phyloP scores from a whole-genome alignment of 768 basidiomycete genomes.

The Boletus tomentosulus region DNA sequence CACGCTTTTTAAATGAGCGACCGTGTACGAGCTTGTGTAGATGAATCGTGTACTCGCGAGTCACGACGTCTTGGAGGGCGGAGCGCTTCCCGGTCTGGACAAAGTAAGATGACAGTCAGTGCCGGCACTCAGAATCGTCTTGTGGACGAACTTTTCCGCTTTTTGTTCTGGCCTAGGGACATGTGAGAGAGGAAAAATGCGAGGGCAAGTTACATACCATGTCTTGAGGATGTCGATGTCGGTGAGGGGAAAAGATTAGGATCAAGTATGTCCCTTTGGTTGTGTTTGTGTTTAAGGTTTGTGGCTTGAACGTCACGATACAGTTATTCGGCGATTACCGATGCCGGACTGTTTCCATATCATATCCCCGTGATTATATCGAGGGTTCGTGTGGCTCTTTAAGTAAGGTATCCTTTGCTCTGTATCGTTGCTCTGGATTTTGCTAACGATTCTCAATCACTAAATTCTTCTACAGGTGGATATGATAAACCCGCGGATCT shows the following conservation, averaged over 20 bases:
- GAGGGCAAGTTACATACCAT: conserved; percentile 46
- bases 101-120: not conserved
- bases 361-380: too few relatives aligned
- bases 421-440: too few relatives aligned
- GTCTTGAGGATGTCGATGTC: conserved; percentile 62
- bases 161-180: conserved; percentile 40
- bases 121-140: conserved; percentile 20
- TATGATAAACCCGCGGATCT: not conserved
- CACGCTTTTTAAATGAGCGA: conserved; percentile 95
- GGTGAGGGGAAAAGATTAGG: conserved; percentile 38
- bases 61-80: conserved; percentile 96
- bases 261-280: not conserved
- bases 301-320: conserved; percentile 47
- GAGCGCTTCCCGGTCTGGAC: conserved; percentile 83
- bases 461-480: not conserved
- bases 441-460: not conserved
- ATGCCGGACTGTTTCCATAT: not conserved
- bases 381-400: not conserved
- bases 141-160: conserved; percentile 23
- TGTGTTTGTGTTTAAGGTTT: conserved; percentile 44
- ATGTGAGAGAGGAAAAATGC: conserved; percentile 9
- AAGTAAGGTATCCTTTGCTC: too few relatives aligned
- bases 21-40: conserved; percentile 93
- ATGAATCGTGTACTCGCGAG: conserved; percentile 98
- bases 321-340: conserved; percentile 38